These are phyloP conservation scores for Wickerhamiella lipophila DNA, from an alignment of 805 yeast genomes.

Conservation along the genomic window DNA sequence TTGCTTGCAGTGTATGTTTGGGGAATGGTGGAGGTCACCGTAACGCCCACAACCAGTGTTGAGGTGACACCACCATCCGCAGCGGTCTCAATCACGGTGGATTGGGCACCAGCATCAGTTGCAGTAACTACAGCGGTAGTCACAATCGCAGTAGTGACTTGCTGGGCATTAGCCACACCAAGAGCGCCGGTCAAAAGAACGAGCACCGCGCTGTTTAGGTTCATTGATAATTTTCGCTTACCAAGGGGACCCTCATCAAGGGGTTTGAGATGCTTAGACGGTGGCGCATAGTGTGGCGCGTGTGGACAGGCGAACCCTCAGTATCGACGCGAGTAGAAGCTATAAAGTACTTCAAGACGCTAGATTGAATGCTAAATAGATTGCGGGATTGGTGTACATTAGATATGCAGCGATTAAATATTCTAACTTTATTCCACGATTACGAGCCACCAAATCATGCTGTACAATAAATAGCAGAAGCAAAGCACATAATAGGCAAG, in stretches of 20 bases:
- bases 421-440: not conserved
- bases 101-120: not conserved
- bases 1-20: not conserved
- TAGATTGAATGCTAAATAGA: too few species aligned
- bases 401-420: too few species aligned
- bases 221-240: not conserved
- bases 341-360: too few species aligned
- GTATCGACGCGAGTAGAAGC: too few species aligned
- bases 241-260: not conserved
- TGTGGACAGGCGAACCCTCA: too few species aligned
- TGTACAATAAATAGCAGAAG: slow-evolving; percentile 91
- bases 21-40: not conserved
- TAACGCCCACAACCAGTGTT: slow-evolving; percentile 4
- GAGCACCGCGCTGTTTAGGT: slow-evolving; percentile 4
- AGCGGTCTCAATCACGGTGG: not conserved
- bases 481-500: slow-evolving; percentile 79
- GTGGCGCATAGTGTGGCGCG: too few species aligned
- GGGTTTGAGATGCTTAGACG: too few species aligned
- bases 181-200: slow-evolving; percentile 1
- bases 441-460: slow-evolving; percentile 50
- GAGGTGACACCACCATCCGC: slow-evolving; percentile 3
- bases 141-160: not conserved
- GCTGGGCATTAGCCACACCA: not conserved
- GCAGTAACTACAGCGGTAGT: not conserved
- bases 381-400: too few species aligned